Percentiles rank a stretch among this genome's conserved stretches.
Conservation (phyloP, 768 basidiomycete genomes). For the Tubosaeta brunneosetosa region DNA sequence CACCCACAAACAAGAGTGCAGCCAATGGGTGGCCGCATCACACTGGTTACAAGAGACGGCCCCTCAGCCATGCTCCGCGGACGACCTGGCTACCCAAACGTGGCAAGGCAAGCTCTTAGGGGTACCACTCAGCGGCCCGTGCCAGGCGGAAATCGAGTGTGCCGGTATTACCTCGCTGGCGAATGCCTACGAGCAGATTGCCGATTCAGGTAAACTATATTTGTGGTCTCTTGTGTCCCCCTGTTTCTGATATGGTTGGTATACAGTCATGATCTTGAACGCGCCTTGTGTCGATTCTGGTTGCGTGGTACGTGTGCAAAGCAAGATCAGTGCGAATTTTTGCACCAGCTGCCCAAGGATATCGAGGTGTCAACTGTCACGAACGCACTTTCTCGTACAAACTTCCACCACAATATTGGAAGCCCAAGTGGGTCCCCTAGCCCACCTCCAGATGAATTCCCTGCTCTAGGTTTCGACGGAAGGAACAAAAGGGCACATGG, state of each 20-base stretch:
- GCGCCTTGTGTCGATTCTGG: slow-evolving; percentile 96
- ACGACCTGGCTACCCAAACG: slow-evolving; percentile 33
- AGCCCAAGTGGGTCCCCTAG: slow-evolving; percentile 34
- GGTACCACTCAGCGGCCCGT: slow-evolving; percentile 31
- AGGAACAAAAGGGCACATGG: slow-evolving; percentile 42
- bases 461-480: slow-evolving; percentile 53
- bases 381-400: slow-evolving; percentile 62
- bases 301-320: slow-evolving; percentile 96
- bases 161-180: slow-evolving; percentile 93
- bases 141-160: slow-evolving; percentile 66
- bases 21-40: slow-evolving; percentile 63
- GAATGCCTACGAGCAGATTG: slow-evolving; percentile 96
- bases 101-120: slow-evolving; percentile 19
- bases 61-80: slow-evolving; percentile 35
- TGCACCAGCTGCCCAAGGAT: slow-evolving; percentile 86
- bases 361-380: slow-evolving; percentile 72
- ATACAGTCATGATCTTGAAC: slow-evolving; percentile 85
- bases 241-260: slow-evolving; percentile 8
- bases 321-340: slow-evolving; percentile 92
- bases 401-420: slow-evolving; percentile 42
- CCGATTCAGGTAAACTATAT: slow-evolving; percentile 77
- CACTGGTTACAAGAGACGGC: slow-evolving; percentile 57
- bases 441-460: slow-evolving; percentile 59
- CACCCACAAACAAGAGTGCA: slow-evolving; percentile 45
- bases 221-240: background rate